Evolutionary conservation across 306 rosid species (phyloP), one percentile per base, ranked within the genome.

Genomic region (Cucurbita pepo): DNA sequence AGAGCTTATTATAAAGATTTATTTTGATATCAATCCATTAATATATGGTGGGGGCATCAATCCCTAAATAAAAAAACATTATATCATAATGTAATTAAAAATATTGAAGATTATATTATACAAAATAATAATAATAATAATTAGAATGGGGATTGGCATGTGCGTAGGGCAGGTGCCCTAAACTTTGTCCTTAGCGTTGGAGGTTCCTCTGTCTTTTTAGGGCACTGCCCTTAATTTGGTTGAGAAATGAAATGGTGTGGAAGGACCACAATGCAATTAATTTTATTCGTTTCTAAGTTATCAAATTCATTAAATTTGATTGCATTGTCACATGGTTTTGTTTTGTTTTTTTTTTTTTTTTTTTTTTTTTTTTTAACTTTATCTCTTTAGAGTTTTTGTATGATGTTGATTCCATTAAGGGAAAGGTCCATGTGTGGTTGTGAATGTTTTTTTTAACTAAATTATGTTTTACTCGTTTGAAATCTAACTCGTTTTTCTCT

Each of bases 131-230:
- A 3, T 16, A 3, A 54, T 16, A 54, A 3, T 22, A 47, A 47
- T 47, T 12, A 21, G 8, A 55, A n/a, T 5, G 13, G 34, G 18
- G 60, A 55, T 55, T 55, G 34, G 34, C 60, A 55, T 55, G 34
- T 55, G 60, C 60, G 19, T 14, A 87, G 85, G 88, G 90, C 85
- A 83, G 87, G 83, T 79, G 82, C 76, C 82, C 81, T 48, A 38
- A n/a, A 62, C 47, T 83, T 88, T 91, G 97, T 91, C 90, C 85
- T 79, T 83, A 78, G 85, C 89, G 82, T 85, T 91, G 95, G 82
- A 79, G 80, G 84, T 83, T 88, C 86, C 79, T 82, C 75, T 90
- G 85, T 85, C 87, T 75, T 76, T 62, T 15, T 62, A 37, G 69
- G 69, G 38, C 14, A 37, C 48, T 62, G 69, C 25, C 62, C 51